Base-by-base conservation (phyloP, 805 yeast genomes). In the Cyberlindnera japonica region DNA sequence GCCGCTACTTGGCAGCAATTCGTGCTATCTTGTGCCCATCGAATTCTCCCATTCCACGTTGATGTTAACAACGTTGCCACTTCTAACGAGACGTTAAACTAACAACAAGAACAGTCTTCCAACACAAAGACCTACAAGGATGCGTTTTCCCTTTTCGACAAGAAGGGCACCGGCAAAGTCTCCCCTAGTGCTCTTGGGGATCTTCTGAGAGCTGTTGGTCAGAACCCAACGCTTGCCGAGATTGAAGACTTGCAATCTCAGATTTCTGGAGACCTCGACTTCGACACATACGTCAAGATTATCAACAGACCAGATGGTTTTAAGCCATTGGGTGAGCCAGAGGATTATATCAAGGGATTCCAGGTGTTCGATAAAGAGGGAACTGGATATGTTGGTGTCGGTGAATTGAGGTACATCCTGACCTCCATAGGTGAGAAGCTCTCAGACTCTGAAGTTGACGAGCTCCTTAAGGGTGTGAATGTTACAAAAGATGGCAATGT, bases 351-450 rank as follows among this genome's bases (percentile, higher is more conserved):
- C 59, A 86, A 91, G 60, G 93, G 91, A 0, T 93, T 93, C 77
- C 98, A 93, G 69, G 97, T 93, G 6, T 93, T 93, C 55, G 99
- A 93, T 69, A 93, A 91, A 69, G 95, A 89, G 51, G 79, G 83
- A 49, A 84, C 96, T 15, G 99, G 99, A 5, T 86, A 82, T 67
- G 93, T 93, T 54, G 95, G 97, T 29, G 95, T 93, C 33, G 99
- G 99, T 43, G 98, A 93, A 67, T 75, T 93, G 56, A 79, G 95
- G 63, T 93, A 93, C 67, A 89, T 93, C 62, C 74, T 93, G 59
- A 93, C 99, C 24, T 84, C 96, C 6, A 81, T 93, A 54, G 99
- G 99, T 45, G 99, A 93, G 67, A 90, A 90, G 67, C 71, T 93
- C 53, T 65, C 84, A 13, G 96, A 89, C 54, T 71, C 79, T 32